phyloP scores from a whole-genome alignment of 257 asterid genomes.

The Solanum arcanum region DNA sequence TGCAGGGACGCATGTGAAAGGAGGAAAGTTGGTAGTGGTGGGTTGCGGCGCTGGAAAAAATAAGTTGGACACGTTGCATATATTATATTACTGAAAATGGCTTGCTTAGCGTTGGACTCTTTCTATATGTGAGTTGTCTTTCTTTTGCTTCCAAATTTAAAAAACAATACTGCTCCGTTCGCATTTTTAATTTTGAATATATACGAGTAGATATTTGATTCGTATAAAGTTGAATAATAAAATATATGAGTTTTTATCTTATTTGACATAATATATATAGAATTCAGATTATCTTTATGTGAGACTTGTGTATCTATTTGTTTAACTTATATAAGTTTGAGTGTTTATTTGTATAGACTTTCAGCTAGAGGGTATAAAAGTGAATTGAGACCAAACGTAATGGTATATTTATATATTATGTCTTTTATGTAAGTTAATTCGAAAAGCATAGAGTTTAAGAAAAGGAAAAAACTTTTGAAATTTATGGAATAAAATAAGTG shows the following conservation, averaged over 20 bases:
- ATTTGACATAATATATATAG: neutral
- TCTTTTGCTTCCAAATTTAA: neutral
- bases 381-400: neutral
- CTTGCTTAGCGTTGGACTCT: neutral
- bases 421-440: no score
- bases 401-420: no score
- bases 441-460: neutral
- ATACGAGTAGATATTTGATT: no score
- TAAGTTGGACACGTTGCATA: neutral
- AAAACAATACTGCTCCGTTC: rapidly evolving
- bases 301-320: rapidly evolving
- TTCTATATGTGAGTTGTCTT: neutral
- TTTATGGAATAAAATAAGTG: no score
- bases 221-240: no score
- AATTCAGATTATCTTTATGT: rapidly evolving
- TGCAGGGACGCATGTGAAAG: neutral
- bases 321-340: no score
- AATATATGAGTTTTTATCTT: rapidly evolving
- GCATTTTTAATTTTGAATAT: no score
- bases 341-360: rapidly evolving
- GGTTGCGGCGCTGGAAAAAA: neutral
- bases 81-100: neutral
- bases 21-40: neutral
- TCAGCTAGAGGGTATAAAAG: rapidly evolving
- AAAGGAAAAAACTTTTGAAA: no score